Conservation (phyloP, 1,284 basidiomycete genomes). For the Melampsora occidentalis region DNA sequence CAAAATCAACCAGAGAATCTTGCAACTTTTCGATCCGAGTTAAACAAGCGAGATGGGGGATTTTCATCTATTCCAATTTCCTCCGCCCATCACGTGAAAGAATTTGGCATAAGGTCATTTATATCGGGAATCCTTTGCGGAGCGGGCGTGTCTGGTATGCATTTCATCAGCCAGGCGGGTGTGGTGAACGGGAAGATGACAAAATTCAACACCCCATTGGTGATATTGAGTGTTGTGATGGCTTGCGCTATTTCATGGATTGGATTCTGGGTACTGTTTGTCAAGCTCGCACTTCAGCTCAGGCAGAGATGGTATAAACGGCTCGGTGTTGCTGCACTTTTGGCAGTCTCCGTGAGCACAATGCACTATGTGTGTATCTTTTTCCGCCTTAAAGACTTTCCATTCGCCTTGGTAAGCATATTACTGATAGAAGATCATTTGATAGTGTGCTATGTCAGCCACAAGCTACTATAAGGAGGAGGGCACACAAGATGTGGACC, state of each 20-base stretch:
- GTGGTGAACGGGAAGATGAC: constrained; percentile 56
- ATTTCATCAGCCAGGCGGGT: constrained; percentile 58
- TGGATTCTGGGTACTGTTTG: constrained; percentile 58
- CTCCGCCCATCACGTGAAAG: not conserved
- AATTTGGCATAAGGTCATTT: constrained; percentile 42
- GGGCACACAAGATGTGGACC: constrained; percentile 22
- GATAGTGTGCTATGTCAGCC: constrained; percentile 28
- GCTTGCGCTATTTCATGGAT: constrained; percentile 55
- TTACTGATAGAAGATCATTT: not conserved
- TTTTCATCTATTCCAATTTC: not conserved
- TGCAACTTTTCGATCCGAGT: no score
- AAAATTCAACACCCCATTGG: constrained; percentile 53
- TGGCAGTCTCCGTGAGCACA: constrained; percentile 54
- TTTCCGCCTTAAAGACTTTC: constrained; percentile 41
- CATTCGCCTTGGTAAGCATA: constrained; percentile 13
- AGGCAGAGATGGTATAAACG: constrained; percentile 57
- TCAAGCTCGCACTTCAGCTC: constrained; percentile 57
- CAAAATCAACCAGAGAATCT: no score
- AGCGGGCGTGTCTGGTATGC: constrained; percentile 57
- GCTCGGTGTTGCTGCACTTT: constrained; percentile 54
- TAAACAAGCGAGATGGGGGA: no score
- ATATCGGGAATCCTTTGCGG: constrained; percentile 56
- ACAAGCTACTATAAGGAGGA: constrained; percentile 48
- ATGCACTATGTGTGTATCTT: constrained; percentile 53
- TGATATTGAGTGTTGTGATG: constrained; percentile 56